Base-by-base conservation (phyloP, 1,139 yeast genomes). In the Blastobotrys malaysiensis region DNA sequence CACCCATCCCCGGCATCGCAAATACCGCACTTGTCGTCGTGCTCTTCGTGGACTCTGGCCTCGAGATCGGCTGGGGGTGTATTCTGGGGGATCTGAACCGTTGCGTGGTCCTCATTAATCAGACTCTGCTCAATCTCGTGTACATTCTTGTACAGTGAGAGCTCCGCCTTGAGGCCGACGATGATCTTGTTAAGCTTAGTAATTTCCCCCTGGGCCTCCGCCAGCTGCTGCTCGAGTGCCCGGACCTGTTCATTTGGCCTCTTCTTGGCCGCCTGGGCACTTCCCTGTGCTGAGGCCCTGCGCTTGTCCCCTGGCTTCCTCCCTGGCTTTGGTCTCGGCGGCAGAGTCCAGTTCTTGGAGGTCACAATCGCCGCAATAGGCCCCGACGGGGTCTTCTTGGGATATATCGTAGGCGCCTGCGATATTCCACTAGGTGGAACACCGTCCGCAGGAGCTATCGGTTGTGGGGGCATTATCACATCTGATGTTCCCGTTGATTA, bases 251-350 rank as follows among this genome's bases (percentile, higher is more conserved):
- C 36, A 13, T 26, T 45, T 4, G 44, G 26, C 16, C 27, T 3
- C n/a, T 44, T 50, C 78, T 46, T 31, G 13, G 39, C 78, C 66
- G 48, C 65, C 82, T 19, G 93, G 93, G 63, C 91, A 70, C 63
- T 90, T 72, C 69, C 86, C 87, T 58, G 93, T 69, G 70, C 87
- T 89, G 0, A 96, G 96, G 55, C 97, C 71, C 71, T 88, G 97
- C 3, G 97, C 96, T 26, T 93, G 96, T 57, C 97, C 76, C 67
- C 88, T 56, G 96, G 96, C 69, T 88, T 88, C 54, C 96, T 75
- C 5, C 96, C 97, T 0, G 96, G 95, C 67, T 88, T 88, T 3
- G 95, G 93, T 55, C 95, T 75, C 11, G 96, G 96, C 2, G 97
- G 97, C 27, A 90, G 75, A 16, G 86, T 89, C 95, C 96, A 90